phyloP scores from a whole-genome alignment of 2,329 filamentous ascomycete species.

The Aureobasidium lini region DNA sequence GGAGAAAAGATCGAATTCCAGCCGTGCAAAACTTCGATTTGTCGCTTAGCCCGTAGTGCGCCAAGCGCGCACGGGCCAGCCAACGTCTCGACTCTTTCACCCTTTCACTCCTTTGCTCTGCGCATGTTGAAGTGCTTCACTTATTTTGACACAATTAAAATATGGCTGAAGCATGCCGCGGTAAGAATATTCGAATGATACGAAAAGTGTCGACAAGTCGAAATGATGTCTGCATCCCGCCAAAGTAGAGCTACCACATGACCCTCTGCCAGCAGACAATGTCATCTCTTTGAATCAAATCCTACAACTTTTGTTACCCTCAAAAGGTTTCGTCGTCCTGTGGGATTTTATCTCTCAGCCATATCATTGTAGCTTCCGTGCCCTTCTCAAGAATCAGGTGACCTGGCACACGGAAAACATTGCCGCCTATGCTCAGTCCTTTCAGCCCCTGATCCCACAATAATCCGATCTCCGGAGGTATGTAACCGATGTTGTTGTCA shows the following conservation, averaged over 20 bases:
- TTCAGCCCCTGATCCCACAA: conserved; percentile 59
- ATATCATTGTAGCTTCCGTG: conserved; percentile 74
- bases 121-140: no score
- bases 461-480: conserved; percentile 75
- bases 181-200: background rate
- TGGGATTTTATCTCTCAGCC: conserved; percentile 71
- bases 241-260: background rate
- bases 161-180: background rate
- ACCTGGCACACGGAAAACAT: conserved; percentile 79
- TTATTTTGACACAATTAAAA: no score
- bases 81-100: background rate
- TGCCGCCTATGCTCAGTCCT: conserved; percentile 71
- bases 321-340: conserved; percentile 15
- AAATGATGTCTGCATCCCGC: background rate
- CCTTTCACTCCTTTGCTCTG: background rate
- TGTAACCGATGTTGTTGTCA: conserved; percentile 76
- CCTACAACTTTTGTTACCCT: background rate
- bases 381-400: conserved; percentile 79
- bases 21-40: conserved; percentile 6
- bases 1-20: background rate
- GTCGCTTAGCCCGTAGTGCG: conserved; percentile 5
- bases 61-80: background rate
- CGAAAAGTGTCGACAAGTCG: background rate
- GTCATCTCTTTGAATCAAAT: background rate
- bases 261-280: conserved; percentile 11